A percentile compares a stretch with the other conserved stretches of the same genome.
These are phyloP conservation scores for Backusella psychrophila DNA, from an alignment of 192 early-diverging fungal species.

Conservation along the genomic window DNA sequence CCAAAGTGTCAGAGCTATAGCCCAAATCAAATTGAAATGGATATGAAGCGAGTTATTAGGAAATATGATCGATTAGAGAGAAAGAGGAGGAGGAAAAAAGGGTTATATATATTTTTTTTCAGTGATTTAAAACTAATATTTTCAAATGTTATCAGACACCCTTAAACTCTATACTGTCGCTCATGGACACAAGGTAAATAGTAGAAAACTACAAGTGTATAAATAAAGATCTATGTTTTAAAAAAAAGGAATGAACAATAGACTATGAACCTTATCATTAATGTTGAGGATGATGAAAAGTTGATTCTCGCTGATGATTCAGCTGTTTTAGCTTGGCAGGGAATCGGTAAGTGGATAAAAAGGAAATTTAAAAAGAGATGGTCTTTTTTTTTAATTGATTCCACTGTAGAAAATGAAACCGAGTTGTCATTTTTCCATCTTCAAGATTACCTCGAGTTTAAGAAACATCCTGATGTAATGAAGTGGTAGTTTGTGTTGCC, in stretches of 20 bases:
- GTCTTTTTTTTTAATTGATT: not conserved
- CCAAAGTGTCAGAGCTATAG: not conserved
- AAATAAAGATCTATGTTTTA: slow-evolving; percentile 8
- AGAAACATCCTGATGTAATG: slow-evolving; percentile 67
- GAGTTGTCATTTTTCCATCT: slow-evolving; percentile 83
- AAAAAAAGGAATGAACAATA: slow-evolving; percentile 39
- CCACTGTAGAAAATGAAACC: slow-evolving; percentile 69
- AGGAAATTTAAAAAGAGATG: not conserved
- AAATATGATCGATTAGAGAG: not conserved
- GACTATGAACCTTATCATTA: slow-evolving; percentile 86
- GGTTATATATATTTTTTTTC: not conserved
- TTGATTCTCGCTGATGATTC: slow-evolving; percentile 59
- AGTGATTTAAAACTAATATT: not conserved
- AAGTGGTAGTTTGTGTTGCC: slow-evolving; percentile 61
- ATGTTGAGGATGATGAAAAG: slow-evolving; percentile 70
- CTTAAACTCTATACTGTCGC: slow-evolving; percentile 75
- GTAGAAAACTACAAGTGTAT: not conserved
- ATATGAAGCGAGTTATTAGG: not conserved
- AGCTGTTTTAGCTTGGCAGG: slow-evolving; percentile 48
- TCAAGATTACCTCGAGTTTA: slow-evolving; percentile 68
- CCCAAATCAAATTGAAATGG: not conserved
- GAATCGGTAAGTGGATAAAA: slow-evolving; percentile 52
- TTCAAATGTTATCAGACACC: slow-evolving; percentile 53
- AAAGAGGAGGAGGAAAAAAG: not conserved
- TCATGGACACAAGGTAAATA: slow-evolving; percentile 66